A percentile compares a stretch with the other conserved stretches of the same genome.
These are phyloP conservation scores for Cyclostephanos invisitatus DNA, from an alignment of 108 stramenopile species.

Conservation along the genomic window DNA sequence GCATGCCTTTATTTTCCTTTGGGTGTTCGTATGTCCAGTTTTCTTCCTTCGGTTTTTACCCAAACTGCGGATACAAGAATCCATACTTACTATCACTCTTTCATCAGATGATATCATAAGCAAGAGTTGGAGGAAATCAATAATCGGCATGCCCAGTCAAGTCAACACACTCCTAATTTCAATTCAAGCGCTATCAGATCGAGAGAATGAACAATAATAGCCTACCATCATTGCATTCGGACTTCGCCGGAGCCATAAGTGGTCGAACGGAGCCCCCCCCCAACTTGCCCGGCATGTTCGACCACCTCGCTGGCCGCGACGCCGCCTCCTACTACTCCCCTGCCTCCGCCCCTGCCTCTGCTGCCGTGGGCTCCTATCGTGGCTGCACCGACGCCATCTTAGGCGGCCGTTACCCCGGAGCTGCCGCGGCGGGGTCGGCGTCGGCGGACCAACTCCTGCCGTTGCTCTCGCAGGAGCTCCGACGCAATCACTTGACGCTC, in stretches of 20 bases:
- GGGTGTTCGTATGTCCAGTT: too few relatives aligned
- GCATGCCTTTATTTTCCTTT: too few relatives aligned
- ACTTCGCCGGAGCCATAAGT: neutral
- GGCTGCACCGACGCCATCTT: neutral
- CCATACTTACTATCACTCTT: too few relatives aligned
- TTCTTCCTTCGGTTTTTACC: too few relatives aligned
- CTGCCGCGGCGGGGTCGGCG: neutral
- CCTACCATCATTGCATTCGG: neutral
- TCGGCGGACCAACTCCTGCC: neutral
- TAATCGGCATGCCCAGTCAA: too few relatives aligned
- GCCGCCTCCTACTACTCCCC: neutral
- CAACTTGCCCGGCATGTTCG: neutral
- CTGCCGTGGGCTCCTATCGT: neutral
- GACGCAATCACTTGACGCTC: neutral
- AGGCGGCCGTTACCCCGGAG: neutral
- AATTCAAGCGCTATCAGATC: too few relatives aligned
- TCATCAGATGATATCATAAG: too few relatives aligned
- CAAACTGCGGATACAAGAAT: too few relatives aligned
- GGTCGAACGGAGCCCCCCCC: neutral
- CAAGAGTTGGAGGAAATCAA: too few relatives aligned
- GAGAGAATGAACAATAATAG: neutral
- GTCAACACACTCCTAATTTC: too few relatives aligned
- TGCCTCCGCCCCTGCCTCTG: neutral
- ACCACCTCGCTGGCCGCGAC: neutral
- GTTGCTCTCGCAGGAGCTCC: neutral